These are phyloP conservation scores for Candolleomyces eurysporus DNA, from an alignment of 768 basidiomycete genomes.

Conservation along the genomic window DNA sequence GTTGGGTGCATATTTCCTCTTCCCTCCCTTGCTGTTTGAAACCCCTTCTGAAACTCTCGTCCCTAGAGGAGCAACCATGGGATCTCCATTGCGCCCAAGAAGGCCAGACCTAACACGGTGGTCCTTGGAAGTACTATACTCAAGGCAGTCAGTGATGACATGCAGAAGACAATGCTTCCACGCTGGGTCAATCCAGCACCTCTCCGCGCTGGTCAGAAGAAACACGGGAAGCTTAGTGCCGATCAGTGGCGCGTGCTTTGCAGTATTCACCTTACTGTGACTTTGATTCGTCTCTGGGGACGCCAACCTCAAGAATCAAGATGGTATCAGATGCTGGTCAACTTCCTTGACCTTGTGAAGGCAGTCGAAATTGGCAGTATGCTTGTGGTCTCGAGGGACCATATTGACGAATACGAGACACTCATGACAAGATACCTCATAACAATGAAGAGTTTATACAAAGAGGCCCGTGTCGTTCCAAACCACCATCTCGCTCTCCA, in stretches of 20 bases:
- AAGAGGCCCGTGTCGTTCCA: slow-evolving; percentile 13
- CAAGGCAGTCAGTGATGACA: not conserved
- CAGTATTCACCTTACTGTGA: slow-evolving; percentile 24
- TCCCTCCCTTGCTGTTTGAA: no score
- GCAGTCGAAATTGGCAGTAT: slow-evolving; percentile 22
- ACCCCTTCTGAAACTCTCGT: no score
- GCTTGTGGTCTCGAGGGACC: slow-evolving; percentile 13
- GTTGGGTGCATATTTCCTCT: no score
- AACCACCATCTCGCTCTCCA: slow-evolving; percentile 35
- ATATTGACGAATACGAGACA: slow-evolving; percentile 13
- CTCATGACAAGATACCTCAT: slow-evolving; percentile 25
- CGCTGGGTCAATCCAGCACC: slow-evolving; percentile 13
- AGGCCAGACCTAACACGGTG: no score
- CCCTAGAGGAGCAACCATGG: no score
- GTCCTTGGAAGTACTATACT: no score
- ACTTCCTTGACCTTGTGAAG: slow-evolving; percentile 28
- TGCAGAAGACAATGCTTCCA: slow-evolving; percentile 15
- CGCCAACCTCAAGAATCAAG: not conserved
- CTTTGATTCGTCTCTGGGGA: slow-evolving; percentile 27
- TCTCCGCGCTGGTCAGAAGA: slow-evolving; percentile 9
- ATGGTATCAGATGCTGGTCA: slow-evolving; percentile 13
- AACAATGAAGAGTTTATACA: slow-evolving; percentile 16
- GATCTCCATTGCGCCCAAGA: no score
- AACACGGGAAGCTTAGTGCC: slow-evolving; percentile 27
- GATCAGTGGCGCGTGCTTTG: slow-evolving; percentile 28